Evolutionary conservation across 305 asterid species (phyloP).

Genomic region (Fraxinus nigra): DNA sequence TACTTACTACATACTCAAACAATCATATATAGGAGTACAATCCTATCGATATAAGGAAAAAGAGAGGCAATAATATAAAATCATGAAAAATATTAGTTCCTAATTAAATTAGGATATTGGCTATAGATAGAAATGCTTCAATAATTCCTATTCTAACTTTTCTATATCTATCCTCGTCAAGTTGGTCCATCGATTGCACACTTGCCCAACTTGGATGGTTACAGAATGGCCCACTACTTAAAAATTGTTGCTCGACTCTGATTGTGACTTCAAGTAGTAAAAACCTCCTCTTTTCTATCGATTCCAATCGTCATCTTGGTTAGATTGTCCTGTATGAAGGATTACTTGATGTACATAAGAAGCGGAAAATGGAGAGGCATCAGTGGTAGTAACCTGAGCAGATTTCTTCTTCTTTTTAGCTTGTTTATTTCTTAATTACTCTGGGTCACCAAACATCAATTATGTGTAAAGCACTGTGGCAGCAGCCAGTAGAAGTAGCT

Average conservation of each 20-base stretch:
- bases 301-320: not conserved
- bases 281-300: not conserved
- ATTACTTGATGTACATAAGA: not conserved
- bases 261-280: not conserved
- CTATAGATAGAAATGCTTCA: not conserved
- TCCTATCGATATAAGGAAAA: not conserved
- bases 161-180: not conserved
- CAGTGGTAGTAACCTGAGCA: not conserved
- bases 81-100: not conserved
- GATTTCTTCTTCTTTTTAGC: not conserved
- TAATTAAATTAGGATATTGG: not conserved
- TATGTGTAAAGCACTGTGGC: not conserved
- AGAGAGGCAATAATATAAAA: not conserved
- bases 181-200: not conserved
- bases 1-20: not conserved
- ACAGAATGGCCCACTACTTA: not conserved
- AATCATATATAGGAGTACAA: not conserved
- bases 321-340: not conserved
- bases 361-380: not conserved
- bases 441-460: not conserved
- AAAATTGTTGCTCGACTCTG: not conserved
- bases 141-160: not conserved
- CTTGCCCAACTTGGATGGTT: not conserved
- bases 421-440: not conserved
- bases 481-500: not conserved